Conservation (phyloP, 169 alveolate species). For the Babesia ovis region DNA sequence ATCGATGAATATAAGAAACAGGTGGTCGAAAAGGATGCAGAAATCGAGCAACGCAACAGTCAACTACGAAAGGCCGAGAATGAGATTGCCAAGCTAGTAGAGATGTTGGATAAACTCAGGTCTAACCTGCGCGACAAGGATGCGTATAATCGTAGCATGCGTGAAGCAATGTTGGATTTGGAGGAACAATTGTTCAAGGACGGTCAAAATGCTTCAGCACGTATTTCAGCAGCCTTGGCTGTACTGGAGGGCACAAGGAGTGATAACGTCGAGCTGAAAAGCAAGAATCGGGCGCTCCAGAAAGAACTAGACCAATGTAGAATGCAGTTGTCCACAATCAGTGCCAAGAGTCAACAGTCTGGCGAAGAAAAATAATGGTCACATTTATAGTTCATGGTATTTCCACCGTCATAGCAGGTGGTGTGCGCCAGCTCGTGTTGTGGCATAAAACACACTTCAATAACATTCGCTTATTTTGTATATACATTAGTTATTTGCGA, state of each 20-base stretch:
- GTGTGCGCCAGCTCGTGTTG: too few species aligned
- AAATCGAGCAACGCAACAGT: constrained; percentile 17
- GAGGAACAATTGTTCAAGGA: constrained; percentile 34
- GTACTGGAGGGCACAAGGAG: constrained; percentile 4
- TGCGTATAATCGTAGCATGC: constrained; percentile 10
- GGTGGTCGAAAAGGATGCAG: constrained; percentile 19
- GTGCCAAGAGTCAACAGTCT: too few species aligned
- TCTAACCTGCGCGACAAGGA: constrained; percentile 7
- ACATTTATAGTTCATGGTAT: too few species aligned
- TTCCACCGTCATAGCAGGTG: too few species aligned
- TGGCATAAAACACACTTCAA: too few species aligned
- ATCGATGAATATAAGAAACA: constrained; percentile 21
- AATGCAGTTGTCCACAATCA: background rate
- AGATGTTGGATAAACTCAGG: constrained; percentile 1
- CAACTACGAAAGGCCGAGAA: constrained; percentile 24
- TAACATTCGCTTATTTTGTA: too few species aligned
- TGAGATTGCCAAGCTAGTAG: constrained; percentile 29
- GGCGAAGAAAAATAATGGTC: too few species aligned
- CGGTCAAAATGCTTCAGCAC: constrained; percentile 33
- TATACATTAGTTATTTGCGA: too few species aligned
- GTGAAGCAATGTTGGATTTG: constrained; percentile 35
- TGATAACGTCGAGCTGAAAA: constrained; percentile 20
- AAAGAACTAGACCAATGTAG: constrained; percentile 7
- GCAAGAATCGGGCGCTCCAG: background rate
- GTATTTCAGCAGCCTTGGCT: constrained; percentile 20